Evolutionary conservation across 208 protist genomes (phyloP), one percentile per base, ranked within the genome.

Genomic region (Wallacemonas rigidus): DNA sequence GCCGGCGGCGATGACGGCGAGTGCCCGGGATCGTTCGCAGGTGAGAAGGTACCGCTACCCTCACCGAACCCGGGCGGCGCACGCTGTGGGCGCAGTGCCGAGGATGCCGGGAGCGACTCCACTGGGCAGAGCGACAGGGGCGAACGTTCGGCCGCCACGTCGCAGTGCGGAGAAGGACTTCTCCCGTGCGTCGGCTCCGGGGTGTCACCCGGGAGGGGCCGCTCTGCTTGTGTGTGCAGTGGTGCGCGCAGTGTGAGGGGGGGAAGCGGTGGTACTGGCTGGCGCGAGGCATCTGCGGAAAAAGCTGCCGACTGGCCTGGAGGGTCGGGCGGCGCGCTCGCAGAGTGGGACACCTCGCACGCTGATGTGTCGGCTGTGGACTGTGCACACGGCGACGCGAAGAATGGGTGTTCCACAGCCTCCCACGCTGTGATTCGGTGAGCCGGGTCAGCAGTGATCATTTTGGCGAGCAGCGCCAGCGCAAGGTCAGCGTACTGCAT

Each of bases 351-450:
- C 5, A 62, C 74, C 9, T 58, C 51, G 51, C 51, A 50, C 45
- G 45, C 6, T 50, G 45, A 6, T 12, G 45, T 50, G 8, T 50
- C 45, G 45, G 8, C 45, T 6, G 8, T 0, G 6, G 45, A 6
- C 45, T 6, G 8, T 6, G 45, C 45, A 12, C 45, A 40, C 9
- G 35, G 35, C 48, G 44, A 40, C 39, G 39, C 38, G 69, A 92
- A 88, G 80, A 90, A 95, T 14, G 82, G 75, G 57, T 95, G 90
- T 6, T 53, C 76, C 45, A 87, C 73, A 36, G 93, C 88, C 38
- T 88, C 80, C 58, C 81, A 76, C 39, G 94, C 81, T 4, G 82
- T 84, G 44, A 79, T 76, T 8, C 92, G 83, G 40, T 69, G 58
- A 43, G 74, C 71, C 11, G 89, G 86, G 53, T 95, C 80, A 1